Base-by-base conservation (phyloP, 2,329 filamentous ascomycete species). In the Lasiodiplodia sp. region DNA sequence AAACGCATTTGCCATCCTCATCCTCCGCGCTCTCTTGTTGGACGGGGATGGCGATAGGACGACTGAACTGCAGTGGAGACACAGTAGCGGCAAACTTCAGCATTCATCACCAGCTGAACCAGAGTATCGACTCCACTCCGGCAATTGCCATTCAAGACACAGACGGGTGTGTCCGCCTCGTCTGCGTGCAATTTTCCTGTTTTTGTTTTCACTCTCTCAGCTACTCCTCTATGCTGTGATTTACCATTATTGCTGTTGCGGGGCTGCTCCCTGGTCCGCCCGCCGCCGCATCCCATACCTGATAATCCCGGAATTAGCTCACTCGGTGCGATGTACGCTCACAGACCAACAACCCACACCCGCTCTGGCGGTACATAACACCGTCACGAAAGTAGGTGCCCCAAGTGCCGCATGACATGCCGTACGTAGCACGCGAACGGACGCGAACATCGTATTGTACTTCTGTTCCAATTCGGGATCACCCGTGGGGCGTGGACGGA, bases 401-500 rank as follows among this genome's bases (percentile, higher is more conserved):
- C 44, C 44, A 47, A 21, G 44, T 47, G 44, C 44, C 44, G 44
- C 44, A 47, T 47, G 18, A 47, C 44, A 47, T 47, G n/a, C n/a
- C 44, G 44, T 21, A 7, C 44, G 44, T 47, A n/a, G 18, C 21
- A n/a, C 44, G 44, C 44, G 44, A 47, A 47, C 44, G n/a, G 40
- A 47, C 40, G 8, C 44, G 44, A 47, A 47, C 44, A 47, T 47
- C 44, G 18, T 47, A 47, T 47, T n/a, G 18, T 47, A 21, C 44
- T n/a, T 47, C 44, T 47, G 44, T 47, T 4, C 44, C n/a, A 21
- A 47, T 14, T 53, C 57, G 57, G 57, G 57, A 60, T 60, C 57
- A 47, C 21, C 57, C 38, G 57, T 60, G 57, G 57, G 57, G 57
- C 57, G 12, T n/a, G 44, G 44, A 47, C n/a, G 44, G 44, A 21